Evolutionary conservation across 371 early-diverging fungal species (phyloP), one percentile per base, ranked within the genome.

Genomic region (Mortierella sp.): DNA sequence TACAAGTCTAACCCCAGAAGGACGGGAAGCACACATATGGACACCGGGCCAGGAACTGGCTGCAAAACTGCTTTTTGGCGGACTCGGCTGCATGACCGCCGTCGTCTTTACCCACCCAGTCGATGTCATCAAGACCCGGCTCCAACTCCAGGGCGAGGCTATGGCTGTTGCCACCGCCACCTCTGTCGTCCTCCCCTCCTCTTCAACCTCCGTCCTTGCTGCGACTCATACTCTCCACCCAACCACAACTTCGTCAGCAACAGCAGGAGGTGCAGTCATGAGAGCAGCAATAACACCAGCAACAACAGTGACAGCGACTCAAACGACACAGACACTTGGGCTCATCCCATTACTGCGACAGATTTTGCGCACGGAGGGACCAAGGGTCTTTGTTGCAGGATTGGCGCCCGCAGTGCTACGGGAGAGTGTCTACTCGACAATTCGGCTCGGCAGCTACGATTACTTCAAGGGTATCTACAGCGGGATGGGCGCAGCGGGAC

Each of bases 391-490:
- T 72, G 27, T 84, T 87, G 63, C 92, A 85, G 94, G 94, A 32
- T 74, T 93, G 16, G 82, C 88, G 7, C 89, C 94, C 1, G 84
- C 89, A 16, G 81, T 93, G 27, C 80, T 93, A 65, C 73, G 94
- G 24, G 92, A 93, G 72, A 88, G 86, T 43, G 87, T 89, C 12
- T 92, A 92, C 83, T 90, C 90, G 7, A 89, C 89, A 1, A 87
- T 91, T n/a, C 88, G 93, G 24, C 79, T 94, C 56, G 94, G 92
- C 6, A 87, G 90, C 41, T 94, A 92, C 76, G 91, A 92, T 35
- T 74, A 86, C 8, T 89, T 91, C 81, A 90, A 89, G 70, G 79
- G 83, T 5, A 27, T 79, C 18, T 81, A 88, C n/a, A 79, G 78
- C n/a, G 79, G 83, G n/a, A 63, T 87, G 71, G 81, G 84, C 1